Conservation (phyloP, 2,329 filamentous ascomycete genomes). For the Pyrenophora graminea region DNA sequence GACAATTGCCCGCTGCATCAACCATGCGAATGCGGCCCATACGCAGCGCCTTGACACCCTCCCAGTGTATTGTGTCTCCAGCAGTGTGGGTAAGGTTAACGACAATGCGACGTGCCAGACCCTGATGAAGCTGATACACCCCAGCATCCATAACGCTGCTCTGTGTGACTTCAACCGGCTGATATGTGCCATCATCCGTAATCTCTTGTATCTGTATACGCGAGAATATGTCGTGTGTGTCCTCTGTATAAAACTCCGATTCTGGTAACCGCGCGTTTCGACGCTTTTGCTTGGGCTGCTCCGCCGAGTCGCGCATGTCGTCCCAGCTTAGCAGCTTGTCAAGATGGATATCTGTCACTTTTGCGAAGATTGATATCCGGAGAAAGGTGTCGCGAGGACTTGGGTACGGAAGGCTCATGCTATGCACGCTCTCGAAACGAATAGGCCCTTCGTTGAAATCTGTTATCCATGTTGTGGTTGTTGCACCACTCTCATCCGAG, state of each 20-base stretch:
- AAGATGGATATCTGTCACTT: conserved; percentile 88
- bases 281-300: conserved; percentile 61
- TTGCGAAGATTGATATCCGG: conserved; percentile 87
- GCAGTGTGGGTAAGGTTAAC: conserved; percentile 91
- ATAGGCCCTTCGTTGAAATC: conserved; percentile 93
- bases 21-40: conserved; percentile 82
- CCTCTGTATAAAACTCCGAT: conserved; percentile 89
- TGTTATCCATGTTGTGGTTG: conserved; percentile 91
- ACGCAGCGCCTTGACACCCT: conserved; percentile 75
- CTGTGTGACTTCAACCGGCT: conserved; percentile 91
- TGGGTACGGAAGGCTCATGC: conserved; percentile 88
- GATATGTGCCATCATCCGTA: conserved; percentile 86
- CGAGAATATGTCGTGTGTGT: conserved; percentile 90
- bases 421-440: conserved; percentile 96
- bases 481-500: conserved; percentile 81
- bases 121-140: conserved; percentile 93
- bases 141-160: conserved; percentile 81
- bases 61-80: conserved; percentile 85
- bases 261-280: conserved; percentile 77
- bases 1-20: conserved; percentile 81
- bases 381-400: conserved; percentile 75
- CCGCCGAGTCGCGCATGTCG: conserved; percentile 83
- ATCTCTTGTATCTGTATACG: conserved; percentile 89
- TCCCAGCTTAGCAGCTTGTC: conserved; percentile 99
- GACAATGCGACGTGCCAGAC: conserved; percentile 83